Evolutionary conservation across 495 filamentous ascomycete genomes (phyloP), one percentile per base, ranked within the genome.

Genomic region (Elasticomyces elasticus): DNA sequence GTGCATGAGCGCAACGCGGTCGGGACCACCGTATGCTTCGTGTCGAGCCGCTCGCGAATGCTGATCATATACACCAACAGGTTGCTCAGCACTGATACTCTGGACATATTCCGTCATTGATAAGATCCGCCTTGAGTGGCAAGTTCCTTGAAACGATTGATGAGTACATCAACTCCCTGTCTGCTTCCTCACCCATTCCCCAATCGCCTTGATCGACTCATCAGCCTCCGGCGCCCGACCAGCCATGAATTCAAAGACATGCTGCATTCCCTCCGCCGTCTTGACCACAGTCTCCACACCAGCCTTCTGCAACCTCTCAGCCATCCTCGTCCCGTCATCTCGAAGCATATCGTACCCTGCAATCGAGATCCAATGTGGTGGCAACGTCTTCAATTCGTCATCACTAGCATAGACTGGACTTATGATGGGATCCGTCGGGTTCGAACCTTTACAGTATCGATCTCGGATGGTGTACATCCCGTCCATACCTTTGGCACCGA

Each of bases 241-340:
- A 5, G 54, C 54, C 48, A 57, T 51, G 38, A 57, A 57, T 22
- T 57, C 54, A 17, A 57, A 43, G 11, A 57, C 54, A 30, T 57
- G 54, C 49, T 57, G 54, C 41, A 52, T 52, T 7, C 25, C 54
- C 26, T 44, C 38, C 17, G 46, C 38, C 17, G 47, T 26, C 19
- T 57, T 40, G 3, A 57, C 24, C n/a, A 52, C 30, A 6, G 46
- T 27, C 23, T 57, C 54, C 37, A 47, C 54, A 2, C 54, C 54
- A 1, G 35, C 47, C 27, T 46, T 46, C 54, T 57, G 25, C 48
- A 49, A 20, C 38, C 47, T 57, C 48, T 57, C 40, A 25, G 48
- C 54, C 35, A 57, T 50, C n/a, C 49, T 26, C n/a, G 25, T 41
- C 12, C 48, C 47, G 17, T 57, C 44, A n/a, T 51, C 38, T 1